A percentile compares a stretch with the other conserved stretches of the same genome.
phyloP scores from a whole-genome alignment of 225 moss, liverwort and hornwort genomes.

The Physcomitrium patens region DNA sequence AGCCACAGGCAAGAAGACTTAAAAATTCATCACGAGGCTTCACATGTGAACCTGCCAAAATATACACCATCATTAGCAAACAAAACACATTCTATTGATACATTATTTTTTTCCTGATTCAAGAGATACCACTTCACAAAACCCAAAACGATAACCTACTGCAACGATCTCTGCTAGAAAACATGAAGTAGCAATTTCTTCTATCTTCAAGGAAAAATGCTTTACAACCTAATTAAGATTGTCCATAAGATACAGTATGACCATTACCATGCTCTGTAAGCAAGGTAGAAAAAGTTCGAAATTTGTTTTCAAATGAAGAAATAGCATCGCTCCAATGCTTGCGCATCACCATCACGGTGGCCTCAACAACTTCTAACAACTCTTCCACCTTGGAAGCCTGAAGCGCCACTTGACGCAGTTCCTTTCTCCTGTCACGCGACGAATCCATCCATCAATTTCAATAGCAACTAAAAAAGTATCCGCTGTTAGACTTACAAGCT shows the following conservation, averaged over 20 bases:
- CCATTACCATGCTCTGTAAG: conserved; percentile 82
- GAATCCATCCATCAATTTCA: conserved; percentile 33
- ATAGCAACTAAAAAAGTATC: conserved; percentile 18
- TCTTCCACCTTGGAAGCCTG: conserved; percentile 96
- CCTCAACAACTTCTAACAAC: conserved; percentile 86
- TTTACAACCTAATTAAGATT: conserved; percentile 15
- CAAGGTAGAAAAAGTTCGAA: conserved; percentile 66
- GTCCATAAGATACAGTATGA: background rate
- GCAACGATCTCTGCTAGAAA: conserved; percentile 10
- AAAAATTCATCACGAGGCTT: conserved; percentile 89
- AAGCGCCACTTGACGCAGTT: conserved; percentile 92
- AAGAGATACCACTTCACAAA: conserved; percentile 2
- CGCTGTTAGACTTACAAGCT: background rate
- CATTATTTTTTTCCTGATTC: background rate
- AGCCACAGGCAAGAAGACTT: conserved; percentile 89
- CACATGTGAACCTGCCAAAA: conserved; percentile 68
- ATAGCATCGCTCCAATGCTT: conserved; percentile 97
- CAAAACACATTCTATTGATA: conserved; percentile 3
- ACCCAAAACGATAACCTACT: background rate
- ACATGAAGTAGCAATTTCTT: conserved; percentile 5
- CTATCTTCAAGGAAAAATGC: conserved; percentile 20
- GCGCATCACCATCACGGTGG: conserved; percentile 84
- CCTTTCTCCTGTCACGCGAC: conserved; percentile 74
- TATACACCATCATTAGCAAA: conserved; percentile 36
- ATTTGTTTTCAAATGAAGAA: conserved; percentile 74